Conservation (phyloP, 768 basidiomycete genomes). For the Mycena pura region DNA sequence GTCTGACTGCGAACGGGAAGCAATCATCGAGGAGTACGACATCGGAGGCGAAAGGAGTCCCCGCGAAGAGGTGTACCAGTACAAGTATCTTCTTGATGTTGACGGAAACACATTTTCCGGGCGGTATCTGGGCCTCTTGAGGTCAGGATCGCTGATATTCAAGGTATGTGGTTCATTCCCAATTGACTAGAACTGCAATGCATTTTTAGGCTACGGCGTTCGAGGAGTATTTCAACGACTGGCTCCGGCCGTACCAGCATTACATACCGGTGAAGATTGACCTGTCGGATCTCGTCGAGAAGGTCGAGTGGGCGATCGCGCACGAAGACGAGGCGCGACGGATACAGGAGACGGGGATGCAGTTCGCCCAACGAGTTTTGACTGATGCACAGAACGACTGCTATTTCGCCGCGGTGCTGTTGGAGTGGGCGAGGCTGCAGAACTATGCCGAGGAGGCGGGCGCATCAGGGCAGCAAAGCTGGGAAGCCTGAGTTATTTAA, state of each 20-base stretch:
- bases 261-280: slow-evolving; percentile 11
- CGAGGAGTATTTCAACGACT: slow-evolving; percentile 18
- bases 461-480: no score
- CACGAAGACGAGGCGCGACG: slow-evolving; percentile 16
- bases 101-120: slow-evolving; percentile 8
- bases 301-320: slow-evolving; percentile 1
- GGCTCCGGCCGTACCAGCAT: slow-evolving; percentile 14
- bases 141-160: slow-evolving; percentile 12
- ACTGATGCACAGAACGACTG: no score
- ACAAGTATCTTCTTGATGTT: slow-evolving; percentile 9
- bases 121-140: neutral
- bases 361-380: no score
- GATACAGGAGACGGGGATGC: no score
- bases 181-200: neutral
- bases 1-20: neutral
- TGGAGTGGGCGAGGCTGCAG: no score
- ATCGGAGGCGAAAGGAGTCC: neutral
- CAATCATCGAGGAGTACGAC: slow-evolving; percentile 3
- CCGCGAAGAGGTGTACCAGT: neutral
- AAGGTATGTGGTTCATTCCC: neutral
- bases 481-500: no score
- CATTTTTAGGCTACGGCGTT: slow-evolving; percentile 11
- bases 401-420: no score
- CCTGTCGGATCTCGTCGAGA: slow-evolving; percentile 11
- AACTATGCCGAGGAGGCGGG: no score